phyloP scores from a whole-genome alignment of 2,329 filamentous ascomycete genomes.

The Aspergillus fumigatiaffinis region DNA sequence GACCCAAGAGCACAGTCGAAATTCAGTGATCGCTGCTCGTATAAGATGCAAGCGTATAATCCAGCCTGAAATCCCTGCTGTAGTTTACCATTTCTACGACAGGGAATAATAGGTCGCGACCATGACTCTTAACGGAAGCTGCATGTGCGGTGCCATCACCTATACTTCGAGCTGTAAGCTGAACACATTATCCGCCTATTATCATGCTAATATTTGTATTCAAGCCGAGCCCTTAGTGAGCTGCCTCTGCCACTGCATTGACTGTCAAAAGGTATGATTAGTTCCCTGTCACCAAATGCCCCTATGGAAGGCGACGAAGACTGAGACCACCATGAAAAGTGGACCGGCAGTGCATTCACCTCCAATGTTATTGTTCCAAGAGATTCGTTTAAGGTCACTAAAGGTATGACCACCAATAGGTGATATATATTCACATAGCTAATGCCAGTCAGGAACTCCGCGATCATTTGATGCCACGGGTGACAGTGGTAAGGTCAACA shows the following conservation, averaged over 20 bases:
- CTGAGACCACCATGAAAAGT: constrained; percentile 28
- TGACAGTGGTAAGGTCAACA: constrained; percentile 52
- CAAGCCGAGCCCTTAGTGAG: constrained; percentile 41
- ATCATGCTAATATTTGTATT: neutral
- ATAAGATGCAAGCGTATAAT: too few species aligned
- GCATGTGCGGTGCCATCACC: constrained; percentile 31
- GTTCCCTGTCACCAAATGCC: neutral
- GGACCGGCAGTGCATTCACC: constrained; percentile 53
- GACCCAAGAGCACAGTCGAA: too few species aligned
- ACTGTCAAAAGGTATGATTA: constrained; percentile 50
- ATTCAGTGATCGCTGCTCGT: too few species aligned
- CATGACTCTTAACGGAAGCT: constrained; percentile 31
- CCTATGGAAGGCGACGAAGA: neutral
- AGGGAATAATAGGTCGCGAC: neutral
- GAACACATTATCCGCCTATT: neutral
- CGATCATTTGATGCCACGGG: constrained; percentile 48
- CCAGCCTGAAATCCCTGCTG: neutral
- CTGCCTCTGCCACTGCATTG: constrained; percentile 52
- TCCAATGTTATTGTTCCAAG: constrained; percentile 52
- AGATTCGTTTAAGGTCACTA: constrained; percentile 46
- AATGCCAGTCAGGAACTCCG: constrained; percentile 36
- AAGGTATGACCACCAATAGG: constrained; percentile 33
- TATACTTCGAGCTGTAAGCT: constrained; percentile 26
- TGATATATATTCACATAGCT: neutral
- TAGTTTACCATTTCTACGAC: neutral